Evolutionary conservation across 768 basidiomycete genomes (phyloP).

Genomic region (Vararia minispora): DNA sequence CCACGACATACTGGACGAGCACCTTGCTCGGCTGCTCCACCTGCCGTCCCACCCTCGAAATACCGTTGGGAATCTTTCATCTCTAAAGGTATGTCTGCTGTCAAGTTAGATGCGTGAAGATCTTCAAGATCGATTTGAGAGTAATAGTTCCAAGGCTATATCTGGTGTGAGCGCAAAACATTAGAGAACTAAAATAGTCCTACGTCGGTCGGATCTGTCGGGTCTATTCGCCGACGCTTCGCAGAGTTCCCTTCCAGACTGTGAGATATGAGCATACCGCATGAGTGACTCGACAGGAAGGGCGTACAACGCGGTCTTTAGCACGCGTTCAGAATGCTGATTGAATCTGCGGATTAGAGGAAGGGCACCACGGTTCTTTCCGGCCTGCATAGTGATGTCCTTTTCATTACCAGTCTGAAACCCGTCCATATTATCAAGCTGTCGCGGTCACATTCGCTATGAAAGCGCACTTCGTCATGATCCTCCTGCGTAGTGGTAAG

Average conservation of each 20-base stretch:
- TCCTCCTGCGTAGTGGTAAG: slow-evolving; percentile 85
- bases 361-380: slow-evolving; percentile 74
- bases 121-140: slow-evolving; percentile 78
- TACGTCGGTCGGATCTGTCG: slow-evolving; percentile 31
- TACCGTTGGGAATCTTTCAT: slow-evolving; percentile 81
- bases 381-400: slow-evolving; percentile 94
- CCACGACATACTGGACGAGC: slow-evolving; percentile 15
- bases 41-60: slow-evolving; percentile 52
- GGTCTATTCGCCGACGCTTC: slow-evolving; percentile 49
- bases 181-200: slow-evolving; percentile 3
- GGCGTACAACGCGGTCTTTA: slow-evolving; percentile 69
- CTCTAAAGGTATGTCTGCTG: slow-evolving; percentile 66
- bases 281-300: slow-evolving; percentile 5
- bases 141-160: slow-evolving; percentile 22
- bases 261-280: background rate
- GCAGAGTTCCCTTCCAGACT: slow-evolving; percentile 35
- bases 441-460: background rate
- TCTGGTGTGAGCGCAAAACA: background rate
- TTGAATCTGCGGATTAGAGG: slow-evolving; percentile 97
- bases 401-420: slow-evolving; percentile 75
- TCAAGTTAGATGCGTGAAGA: slow-evolving; percentile 55
- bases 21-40: slow-evolving; percentile 11
- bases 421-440: background rate
- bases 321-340: slow-evolving; percentile 85
- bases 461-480: slow-evolving; percentile 61